These are phyloP conservation scores for Mrakia blollopis DNA, from an alignment of 768 basidiomycete genomes.

Conservation along the genomic window DNA sequence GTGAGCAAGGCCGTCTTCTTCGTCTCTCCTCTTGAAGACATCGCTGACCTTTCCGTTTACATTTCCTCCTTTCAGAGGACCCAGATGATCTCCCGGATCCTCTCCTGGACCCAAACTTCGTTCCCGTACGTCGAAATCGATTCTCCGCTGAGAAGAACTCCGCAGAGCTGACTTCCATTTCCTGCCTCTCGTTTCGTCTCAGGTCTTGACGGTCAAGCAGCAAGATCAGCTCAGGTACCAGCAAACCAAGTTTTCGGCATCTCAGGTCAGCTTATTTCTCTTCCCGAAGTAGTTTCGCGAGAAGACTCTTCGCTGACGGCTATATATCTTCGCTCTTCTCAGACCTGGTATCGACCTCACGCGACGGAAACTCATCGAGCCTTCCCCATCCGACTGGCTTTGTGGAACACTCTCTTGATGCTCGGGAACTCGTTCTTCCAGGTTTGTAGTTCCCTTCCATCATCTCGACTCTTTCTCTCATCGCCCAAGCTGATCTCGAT, in stretches of 20 bases:
- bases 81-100: slow-evolving; percentile 78
- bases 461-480: neutral
- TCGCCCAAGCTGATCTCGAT: slow-evolving; percentile 14
- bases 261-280: slow-evolving; percentile 37
- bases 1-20: neutral
- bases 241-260: slow-evolving; percentile 43
- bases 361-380: slow-evolving; percentile 27
- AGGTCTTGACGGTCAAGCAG: slow-evolving; percentile 43
- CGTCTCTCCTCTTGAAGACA: neutral
- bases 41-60: neutral
- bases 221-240: slow-evolving; percentile 41
- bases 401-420: slow-evolving; percentile 32
- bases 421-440: slow-evolving; percentile 73
- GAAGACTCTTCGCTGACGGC: too few species aligned
- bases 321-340: neutral
- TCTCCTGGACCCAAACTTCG: slow-evolving; percentile 40
- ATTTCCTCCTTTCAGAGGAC: slow-evolving; percentile 49
- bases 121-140: slow-evolving; percentile 35
- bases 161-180: neutral
- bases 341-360: slow-evolving; percentile 32
- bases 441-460: slow-evolving; percentile 48
- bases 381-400: slow-evolving; percentile 26
- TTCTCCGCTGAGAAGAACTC: neutral
- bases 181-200: neutral
- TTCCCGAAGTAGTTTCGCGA: neutral